These are phyloP conservation scores for Brasenia schreberi DNA, from an alignment of 164 flowering plant species.

Conservation along the genomic window DNA sequence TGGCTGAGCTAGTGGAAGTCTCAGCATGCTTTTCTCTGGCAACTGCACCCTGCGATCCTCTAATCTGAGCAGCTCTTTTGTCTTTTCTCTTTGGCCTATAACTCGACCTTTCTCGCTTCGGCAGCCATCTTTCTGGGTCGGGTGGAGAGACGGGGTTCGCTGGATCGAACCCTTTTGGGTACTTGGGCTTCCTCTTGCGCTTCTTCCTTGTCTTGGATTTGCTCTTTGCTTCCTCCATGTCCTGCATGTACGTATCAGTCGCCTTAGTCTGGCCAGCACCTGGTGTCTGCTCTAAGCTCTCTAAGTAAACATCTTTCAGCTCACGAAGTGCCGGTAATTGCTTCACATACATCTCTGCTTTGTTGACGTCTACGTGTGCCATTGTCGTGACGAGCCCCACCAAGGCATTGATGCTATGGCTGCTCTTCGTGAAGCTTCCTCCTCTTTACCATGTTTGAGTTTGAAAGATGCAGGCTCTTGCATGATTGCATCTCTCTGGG, in stretches of 20 bases:
- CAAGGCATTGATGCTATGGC: conserved; percentile 55
- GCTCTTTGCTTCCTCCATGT: conserved; percentile 28
- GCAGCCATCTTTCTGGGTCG: conserved; percentile 96
- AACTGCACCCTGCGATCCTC: conserved; percentile 95
- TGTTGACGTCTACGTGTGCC: conserved; percentile 60
- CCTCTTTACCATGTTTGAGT: conserved; percentile 70
- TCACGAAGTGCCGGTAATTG: conserved; percentile 62
- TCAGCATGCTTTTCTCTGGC: conserved; percentile 41
- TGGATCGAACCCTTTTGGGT: conserved; percentile 92
- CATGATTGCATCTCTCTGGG: conserved; percentile 25
- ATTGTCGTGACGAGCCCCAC: conserved; percentile 71
- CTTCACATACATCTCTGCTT: conserved; percentile 81
- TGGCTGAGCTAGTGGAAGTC: conserved; percentile 13
- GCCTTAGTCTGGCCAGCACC: conserved; percentile 52
- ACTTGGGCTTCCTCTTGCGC: conserved; percentile 93
- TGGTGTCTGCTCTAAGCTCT: conserved; percentile 68
- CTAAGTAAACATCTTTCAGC: conserved; percentile 58
- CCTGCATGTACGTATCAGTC: conserved; percentile 13
- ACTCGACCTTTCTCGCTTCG: conserved; percentile 85
- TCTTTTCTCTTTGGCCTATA: conserved; percentile 93
- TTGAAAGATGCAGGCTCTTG: conserved; percentile 83
- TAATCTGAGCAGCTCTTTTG: conserved; percentile 81
- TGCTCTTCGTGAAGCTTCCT: conserved; percentile 80
- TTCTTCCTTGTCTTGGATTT: conserved; percentile 67
- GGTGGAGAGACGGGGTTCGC: conserved; percentile 96